Evolutionary conservation across 2,329 filamentous ascomycete genomes (phyloP), one percentile per base, ranked within the genome.

Genomic region (Ophiocordyceps unilateralis): DNA sequence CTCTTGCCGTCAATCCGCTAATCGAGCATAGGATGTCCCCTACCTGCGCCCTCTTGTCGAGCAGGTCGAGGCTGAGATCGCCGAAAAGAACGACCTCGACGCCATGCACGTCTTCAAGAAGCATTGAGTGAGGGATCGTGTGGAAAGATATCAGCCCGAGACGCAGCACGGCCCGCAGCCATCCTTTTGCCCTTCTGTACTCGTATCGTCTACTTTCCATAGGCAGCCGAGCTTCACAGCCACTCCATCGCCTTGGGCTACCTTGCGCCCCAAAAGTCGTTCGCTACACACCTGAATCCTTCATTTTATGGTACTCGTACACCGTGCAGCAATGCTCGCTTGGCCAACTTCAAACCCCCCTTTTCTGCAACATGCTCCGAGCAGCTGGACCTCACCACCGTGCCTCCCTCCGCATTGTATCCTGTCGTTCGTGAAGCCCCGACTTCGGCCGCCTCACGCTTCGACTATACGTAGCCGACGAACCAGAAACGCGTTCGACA

Each of bases 41-140:
- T 76, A 78, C 63, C 67, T 78, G 39, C 53, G 56, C 49, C 69
- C 66, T 47, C 60, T 76, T 50, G 65, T 77, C 53, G 58, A 65
- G 49, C 57, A 73, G 58, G 60, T 76, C 55, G 58, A 66, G 57
- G 62, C 64, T 47, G 65, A 67, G 55, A 51, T 62, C 48, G 65
- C 63, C 46, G 74, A 78, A 66, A 68, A 66, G 63, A 58, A 63
- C 47, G 65, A 62, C 44, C 66, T 74, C 42, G 68, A 74, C 60
- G 62, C 67, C 48, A 59, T 73, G 51, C 57, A 61, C 47, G 59
- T 72, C 42, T 55, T 69, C 56, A 69, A 67, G 66, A 68, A 61
- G 59, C 65, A 70, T 58, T 65, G 62, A 58, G 12, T 40, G 39
- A 4, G 9, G 17, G n/a, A 15, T 7, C 4, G 37, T 9, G 9